Evolutionary conservation across 768 basidiomycete genomes (phyloP).

Genomic region (Mycena capillaripes): DNA sequence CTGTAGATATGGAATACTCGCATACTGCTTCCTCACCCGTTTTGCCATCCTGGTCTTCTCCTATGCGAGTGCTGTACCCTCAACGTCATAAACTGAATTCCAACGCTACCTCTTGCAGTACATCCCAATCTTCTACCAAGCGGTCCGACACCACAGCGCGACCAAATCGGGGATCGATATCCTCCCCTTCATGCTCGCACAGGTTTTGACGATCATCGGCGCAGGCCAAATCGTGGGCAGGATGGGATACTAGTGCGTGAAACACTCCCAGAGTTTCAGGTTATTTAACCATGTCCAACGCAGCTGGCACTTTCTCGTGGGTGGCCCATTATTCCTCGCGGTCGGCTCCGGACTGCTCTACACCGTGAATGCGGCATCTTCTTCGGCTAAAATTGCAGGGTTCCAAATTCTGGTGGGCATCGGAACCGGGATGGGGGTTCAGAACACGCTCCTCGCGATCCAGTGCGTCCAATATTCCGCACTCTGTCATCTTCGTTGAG

Average conservation of each 20-base stretch:
- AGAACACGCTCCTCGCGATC: constrained; percentile 20
- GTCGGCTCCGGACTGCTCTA: constrained; percentile 28
- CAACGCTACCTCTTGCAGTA: not conserved
- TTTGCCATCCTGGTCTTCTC: constrained; percentile 14
- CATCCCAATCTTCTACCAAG: constrained; percentile 32
- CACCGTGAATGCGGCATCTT: not conserved
- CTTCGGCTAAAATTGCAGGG: constrained; percentile 8
- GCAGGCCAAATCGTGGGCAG: constrained; percentile 5
- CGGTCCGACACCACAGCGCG: constrained; percentile 13
- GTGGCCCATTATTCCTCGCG: constrained; percentile 15
- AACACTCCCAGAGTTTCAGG: not conserved
- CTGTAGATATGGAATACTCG: constrained; percentile 13
- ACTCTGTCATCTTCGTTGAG: not conserved
- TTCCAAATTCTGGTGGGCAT: constrained; percentile 25
- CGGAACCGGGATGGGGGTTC: constrained; percentile 23
- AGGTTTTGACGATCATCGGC: not conserved
- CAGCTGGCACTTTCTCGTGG: constrained; percentile 30
- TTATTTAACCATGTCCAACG: not conserved
- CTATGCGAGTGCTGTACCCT: constrained; percentile 8
- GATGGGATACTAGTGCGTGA: constrained; percentile 27
- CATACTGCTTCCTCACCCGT: constrained; percentile 18
- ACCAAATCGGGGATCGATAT: constrained; percentile 30
- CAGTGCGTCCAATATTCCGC: constrained; percentile 8
- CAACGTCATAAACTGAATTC: no score
- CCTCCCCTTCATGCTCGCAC: constrained; percentile 24